Base-by-base conservation (phyloP, 1,284 basidiomycete species). In the Golubevia sp. region DNA sequence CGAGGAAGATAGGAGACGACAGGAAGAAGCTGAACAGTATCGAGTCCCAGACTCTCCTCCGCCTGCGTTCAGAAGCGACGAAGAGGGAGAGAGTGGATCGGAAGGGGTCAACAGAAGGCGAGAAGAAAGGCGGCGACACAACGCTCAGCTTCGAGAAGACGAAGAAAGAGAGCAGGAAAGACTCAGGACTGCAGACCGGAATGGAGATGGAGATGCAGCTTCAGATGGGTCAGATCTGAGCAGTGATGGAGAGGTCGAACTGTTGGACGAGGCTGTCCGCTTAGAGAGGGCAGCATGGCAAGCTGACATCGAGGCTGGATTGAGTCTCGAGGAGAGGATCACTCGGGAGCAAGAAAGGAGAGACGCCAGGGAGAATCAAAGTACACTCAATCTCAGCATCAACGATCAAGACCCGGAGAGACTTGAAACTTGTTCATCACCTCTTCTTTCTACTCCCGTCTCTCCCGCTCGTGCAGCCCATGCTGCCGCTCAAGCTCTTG, bases 41-140 rank as follows among this genome's bases (percentile, higher is more conserved):
- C 63, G 66, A 0, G 62, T 71, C 1, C 75, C 75, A 1, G 57
- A 59, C 44, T 75, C 73, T 48, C 75, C 75, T 3, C 75, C 75
- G 52, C 75, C 75, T 13, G 57, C 75, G 4, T 77, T 77, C 54
- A 52, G 63, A 21, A 76, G 67, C 48, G 75, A 76, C 24, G 54
- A 56, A 18, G 21, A 30, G 11, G 54, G 20, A 2, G 54, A 56
- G 20, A 44, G 38, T 44, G 38, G 38, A 44, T 38, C 34, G 13
- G 38, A 44, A 44, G 38, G 38, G 18, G 38, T 44, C 18, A 44
- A 44, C 38, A 44, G 38, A 44, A 44, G 38, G 38, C 11, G 38
- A 44, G 38, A 44, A 44, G 38, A 44, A 18, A 44, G 38, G 18
- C 11, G 38, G 18, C 11, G 38, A 44, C 11, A 18, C 13, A 44